Evolutionary conservation across 2,329 filamentous ascomycete species (phyloP).

Genomic region (Phaeophleospora eucalypticola): DNA sequence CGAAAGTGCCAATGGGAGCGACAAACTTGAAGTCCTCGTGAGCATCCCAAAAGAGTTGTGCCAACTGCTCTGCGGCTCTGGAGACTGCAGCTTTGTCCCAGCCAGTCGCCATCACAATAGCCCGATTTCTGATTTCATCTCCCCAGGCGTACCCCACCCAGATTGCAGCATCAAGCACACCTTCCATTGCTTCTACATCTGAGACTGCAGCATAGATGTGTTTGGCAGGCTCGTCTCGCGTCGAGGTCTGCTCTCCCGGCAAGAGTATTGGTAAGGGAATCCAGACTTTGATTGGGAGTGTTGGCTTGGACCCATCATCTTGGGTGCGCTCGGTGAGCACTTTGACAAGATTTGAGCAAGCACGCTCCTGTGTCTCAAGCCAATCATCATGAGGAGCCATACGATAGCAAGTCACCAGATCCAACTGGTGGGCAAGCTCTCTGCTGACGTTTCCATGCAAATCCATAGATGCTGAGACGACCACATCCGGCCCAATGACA

Average conservation of each 20-base stretch:
- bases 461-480: slow-evolving; percentile 21
- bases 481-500: slow-evolving; percentile 15
- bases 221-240: slow-evolving; percentile 18
- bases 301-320: neutral
- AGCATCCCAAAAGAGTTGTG: slow-evolving; percentile 17
- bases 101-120: slow-evolving; percentile 20
- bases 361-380: slow-evolving; percentile 17
- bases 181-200: slow-evolving; percentile 10
- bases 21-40: slow-evolving; percentile 20
- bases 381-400: slow-evolving; percentile 20
- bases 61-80: slow-evolving; percentile 16
- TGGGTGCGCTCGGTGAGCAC: slow-evolving; percentile 2
- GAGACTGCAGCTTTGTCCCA: slow-evolving; percentile 10
- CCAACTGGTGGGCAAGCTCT: slow-evolving; percentile 13
- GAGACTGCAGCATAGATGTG: slow-evolving; percentile 16
- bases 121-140: slow-evolving; percentile 19
- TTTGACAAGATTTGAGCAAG: slow-evolving; percentile 16
- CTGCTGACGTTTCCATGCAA: slow-evolving; percentile 21
- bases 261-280: slow-evolving; percentile 19
- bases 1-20: slow-evolving; percentile 17
- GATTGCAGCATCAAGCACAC: slow-evolving; percentile 18
- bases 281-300: slow-evolving; percentile 19
- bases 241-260: slow-evolving; percentile 20
- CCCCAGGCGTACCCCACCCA: slow-evolving; percentile 24
- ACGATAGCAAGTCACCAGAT: slow-evolving; percentile 20